Conservation (phyloP, 257 asterid species). For the Solanum habrochaites region DNA sequence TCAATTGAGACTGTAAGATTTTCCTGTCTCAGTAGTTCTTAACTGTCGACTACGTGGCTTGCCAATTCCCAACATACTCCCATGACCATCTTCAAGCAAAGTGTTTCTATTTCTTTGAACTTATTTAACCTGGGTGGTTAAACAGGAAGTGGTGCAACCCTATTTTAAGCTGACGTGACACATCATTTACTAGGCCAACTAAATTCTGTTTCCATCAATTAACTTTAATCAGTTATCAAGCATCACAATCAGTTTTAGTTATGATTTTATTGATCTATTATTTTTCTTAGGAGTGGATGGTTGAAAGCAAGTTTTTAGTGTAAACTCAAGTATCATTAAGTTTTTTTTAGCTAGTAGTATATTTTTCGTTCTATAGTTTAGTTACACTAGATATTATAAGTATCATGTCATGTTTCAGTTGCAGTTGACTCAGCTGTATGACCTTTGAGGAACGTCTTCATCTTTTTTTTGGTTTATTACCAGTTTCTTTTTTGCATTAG, state of each 20-base stretch:
- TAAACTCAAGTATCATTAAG: neutral
- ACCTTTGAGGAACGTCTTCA: neutral
- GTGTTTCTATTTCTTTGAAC: neutral
- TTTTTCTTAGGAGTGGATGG: neutral
- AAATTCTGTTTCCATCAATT: neutral
- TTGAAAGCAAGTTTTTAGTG: neutral
- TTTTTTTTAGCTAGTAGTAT: neutral
- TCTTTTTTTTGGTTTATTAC: neutral
- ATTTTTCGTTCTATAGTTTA: neutral
- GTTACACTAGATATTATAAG: neutral
- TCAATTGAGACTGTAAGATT: conserved; percentile 69
- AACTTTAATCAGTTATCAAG: neutral
- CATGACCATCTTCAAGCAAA: neutral
- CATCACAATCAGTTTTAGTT: neutral
- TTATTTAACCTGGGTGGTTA: neutral
- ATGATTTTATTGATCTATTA: neutral
- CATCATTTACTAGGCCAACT: neutral
- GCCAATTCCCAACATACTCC: neutral
- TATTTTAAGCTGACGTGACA: neutral
- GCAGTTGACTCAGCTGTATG: neutral
- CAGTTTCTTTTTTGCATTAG: neutral
- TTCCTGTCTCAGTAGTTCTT: neutral
- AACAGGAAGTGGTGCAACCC: neutral
- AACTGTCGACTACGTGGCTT: neutral
- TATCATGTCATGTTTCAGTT: neutral